Conservation (phyloP, 495 filamentous ascomycete genomes). For the Penicillium egyptiacum region DNA sequence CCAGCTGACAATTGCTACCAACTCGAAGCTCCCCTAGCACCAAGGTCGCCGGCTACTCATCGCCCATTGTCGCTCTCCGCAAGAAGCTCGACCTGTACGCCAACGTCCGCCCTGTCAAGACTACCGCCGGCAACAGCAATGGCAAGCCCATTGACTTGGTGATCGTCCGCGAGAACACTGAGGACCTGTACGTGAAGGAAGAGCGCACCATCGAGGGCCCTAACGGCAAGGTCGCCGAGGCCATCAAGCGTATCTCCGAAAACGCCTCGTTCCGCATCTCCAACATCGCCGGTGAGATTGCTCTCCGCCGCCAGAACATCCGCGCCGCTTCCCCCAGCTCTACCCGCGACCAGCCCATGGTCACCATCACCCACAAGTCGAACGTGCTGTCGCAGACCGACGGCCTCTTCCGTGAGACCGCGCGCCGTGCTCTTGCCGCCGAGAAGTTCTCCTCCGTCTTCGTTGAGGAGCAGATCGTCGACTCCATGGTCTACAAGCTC, state of each 20-base stretch:
- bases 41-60: constrained; percentile 91
- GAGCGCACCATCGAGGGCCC: constrained; percentile 75
- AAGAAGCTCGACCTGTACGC: constrained; percentile 95
- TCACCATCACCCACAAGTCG: constrained; percentile 98
- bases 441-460: constrained; percentile 59
- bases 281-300: constrained; percentile 91
- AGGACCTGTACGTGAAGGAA: constrained; percentile 98
- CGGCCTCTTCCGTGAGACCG: constrained; percentile 86
- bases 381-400: constrained; percentile 97
- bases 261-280: constrained; percentile 80
- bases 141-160: constrained; percentile 84
- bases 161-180: constrained; percentile 97
- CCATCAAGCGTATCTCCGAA: constrained; percentile 94
- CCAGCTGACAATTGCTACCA: constrained; percentile 8
- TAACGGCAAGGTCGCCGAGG: constrained; percentile 84
- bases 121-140: constrained; percentile 54
- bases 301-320: constrained; percentile 79
- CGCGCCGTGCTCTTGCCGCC: constrained; percentile 65
- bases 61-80: constrained; percentile 93
- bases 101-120: constrained; percentile 96
- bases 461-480: constrained; percentile 97
- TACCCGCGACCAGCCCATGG: constrained; percentile 68
- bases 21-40: constrained; percentile 69
- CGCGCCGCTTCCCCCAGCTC: constrained; percentile 51
- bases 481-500: constrained; percentile 99